A percentile compares a stretch with the other conserved stretches of the same genome.
Conservation (phyloP, 768 basidiomycete genomes). For the Holtermannia corniformis region DNA sequence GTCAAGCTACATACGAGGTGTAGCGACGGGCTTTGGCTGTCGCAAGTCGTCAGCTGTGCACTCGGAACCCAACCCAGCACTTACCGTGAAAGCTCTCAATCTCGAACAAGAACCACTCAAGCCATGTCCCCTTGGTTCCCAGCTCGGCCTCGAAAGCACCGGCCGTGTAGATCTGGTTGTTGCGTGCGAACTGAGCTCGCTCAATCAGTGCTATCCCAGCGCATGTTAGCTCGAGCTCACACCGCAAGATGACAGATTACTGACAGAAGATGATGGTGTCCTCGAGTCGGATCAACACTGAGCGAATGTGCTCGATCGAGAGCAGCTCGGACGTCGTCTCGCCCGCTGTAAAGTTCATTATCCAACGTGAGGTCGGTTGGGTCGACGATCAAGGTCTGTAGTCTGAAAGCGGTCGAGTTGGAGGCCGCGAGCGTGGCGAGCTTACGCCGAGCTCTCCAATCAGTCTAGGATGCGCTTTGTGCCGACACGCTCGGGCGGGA, state of each 20-base stretch:
- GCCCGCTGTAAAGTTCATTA: constrained; percentile 40
- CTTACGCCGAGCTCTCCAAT: too few relatives aligned
- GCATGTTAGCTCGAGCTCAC: background rate
- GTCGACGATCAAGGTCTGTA: too few relatives aligned
- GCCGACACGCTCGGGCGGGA: too few relatives aligned
- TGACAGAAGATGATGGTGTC: constrained; percentile 91
- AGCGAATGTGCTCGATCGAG: constrained; percentile 77
- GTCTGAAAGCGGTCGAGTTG: too few relatives aligned
- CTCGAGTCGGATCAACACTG: constrained; percentile 78
- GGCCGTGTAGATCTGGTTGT: constrained; percentile 73
- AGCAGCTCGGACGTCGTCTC: constrained; percentile 55
- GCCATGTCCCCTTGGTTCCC: constrained; percentile 78
- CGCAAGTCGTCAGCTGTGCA: background rate
- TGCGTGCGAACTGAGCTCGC: constrained; percentile 91
- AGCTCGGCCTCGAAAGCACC: constrained; percentile 65
- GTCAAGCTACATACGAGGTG: constrained; percentile 57
- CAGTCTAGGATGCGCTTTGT: too few relatives aligned
- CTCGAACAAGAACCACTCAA: constrained; percentile 96
- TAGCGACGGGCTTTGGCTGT: constrained; percentile 88
- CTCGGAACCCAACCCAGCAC: constrained; percentile 30
- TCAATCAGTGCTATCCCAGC: constrained; percentile 63
- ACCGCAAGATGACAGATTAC: constrained; percentile 19
- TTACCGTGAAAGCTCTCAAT: constrained; percentile 89
- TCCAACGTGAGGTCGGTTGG: too few relatives aligned
- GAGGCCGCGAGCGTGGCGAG: too few relatives aligned